Evolutionary conservation across 192 early-diverging fungal species (phyloP), one percentile per base, ranked within the genome.

Genomic region (Linnemannia zychae): DNA sequence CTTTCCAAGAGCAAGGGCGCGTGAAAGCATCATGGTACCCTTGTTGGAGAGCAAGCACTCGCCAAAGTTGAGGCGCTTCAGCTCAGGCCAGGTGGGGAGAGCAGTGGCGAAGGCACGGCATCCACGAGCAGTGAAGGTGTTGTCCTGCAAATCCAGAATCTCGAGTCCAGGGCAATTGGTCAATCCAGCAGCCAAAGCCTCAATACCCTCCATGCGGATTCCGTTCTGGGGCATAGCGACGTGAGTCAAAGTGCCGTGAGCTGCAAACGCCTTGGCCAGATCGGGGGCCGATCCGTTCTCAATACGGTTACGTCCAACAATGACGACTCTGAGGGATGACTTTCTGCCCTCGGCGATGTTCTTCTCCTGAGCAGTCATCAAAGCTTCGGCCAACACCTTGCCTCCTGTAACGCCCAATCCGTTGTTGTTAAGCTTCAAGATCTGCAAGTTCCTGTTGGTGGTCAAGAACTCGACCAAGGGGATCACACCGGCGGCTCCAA

Each of bases 181-280:
- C 6, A 99, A 88, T 13, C 94, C 93, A 24, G 79, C 82, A 37
- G 96, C 85, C 50, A 99, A 79, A 77, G 91, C 91, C n/a, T 84
- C 82, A 70, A 99, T 95, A 72, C 98, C 97, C 50, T 99, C 97
- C 20, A 97, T 95, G 33, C 98, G 96, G 72, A 99, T 99, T 74
- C 97, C 96, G 87, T 99, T 99, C 84, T 99, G 97, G 28, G 97
- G 97, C 93, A 99, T 96, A 65, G 96, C 93, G 46, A 99, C 90
- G 72, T 96, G 94, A 24, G 89, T 89, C 74, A 99, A 82, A 5
- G 91, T 93, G 34, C 92, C 94, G 67, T 95, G 92, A 7, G 96
- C 94, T 20, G 93, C 92, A 87, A 97, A 95, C 1, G 97, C 97
- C 70, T 95, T 89, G 77, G 97, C 93, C 46, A 98, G 87, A 46